Conservation (phyloP, 1,284 basidiomycete species). For the Puccinia novopanici region DNA sequence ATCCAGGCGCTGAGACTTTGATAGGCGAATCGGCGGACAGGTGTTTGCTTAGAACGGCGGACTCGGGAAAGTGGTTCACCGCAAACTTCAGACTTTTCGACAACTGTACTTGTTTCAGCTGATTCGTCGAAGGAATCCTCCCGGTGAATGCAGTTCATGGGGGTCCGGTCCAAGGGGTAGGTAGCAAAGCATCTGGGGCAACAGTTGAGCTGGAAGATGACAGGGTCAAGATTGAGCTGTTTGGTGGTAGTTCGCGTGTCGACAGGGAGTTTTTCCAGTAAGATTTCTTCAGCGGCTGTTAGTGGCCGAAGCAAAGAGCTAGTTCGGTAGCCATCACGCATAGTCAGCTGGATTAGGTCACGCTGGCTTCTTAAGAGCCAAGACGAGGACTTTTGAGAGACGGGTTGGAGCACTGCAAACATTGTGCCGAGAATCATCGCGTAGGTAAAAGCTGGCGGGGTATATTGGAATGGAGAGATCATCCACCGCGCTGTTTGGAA, state of each 20-base stretch:
- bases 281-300: not conserved
- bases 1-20: no score
- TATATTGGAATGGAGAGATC: not conserved
- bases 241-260: not conserved
- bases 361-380: constrained; percentile 14
- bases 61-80: no score
- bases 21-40: no score
- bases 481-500: not conserved
- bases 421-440: not conserved
- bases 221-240: not conserved
- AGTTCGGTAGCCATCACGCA: not conserved
- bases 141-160: not conserved
- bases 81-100: not conserved
- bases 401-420: not conserved
- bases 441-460: not conserved
- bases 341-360: not conserved
- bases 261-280: not conserved
- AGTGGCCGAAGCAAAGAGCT: not conserved
- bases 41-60: no score
- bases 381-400: not conserved
- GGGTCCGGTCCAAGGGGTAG: not conserved
- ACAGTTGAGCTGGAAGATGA: not conserved
- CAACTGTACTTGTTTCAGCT: no score
- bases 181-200: constrained; percentile 20
- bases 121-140: not conserved